phyloP scores from a whole-genome alignment of 176 grass and related monocot genomes.

The Carex littledalei region DNA sequence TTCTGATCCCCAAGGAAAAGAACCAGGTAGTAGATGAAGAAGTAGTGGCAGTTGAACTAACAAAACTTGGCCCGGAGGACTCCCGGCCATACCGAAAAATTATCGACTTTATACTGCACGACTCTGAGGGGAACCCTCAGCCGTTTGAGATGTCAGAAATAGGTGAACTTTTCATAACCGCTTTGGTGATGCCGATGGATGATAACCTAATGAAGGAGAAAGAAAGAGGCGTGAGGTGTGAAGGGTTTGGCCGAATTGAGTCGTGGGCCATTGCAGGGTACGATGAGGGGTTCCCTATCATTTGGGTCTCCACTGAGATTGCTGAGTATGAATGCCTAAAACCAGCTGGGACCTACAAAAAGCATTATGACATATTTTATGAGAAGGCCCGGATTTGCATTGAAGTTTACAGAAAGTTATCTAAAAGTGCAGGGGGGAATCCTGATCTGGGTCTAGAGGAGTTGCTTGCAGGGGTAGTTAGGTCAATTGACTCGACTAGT shows the following conservation, averaged over 20 bases:
- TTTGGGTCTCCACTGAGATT: slow-evolving; percentile 93
- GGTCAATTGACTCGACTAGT: slow-evolving; percentile 64
- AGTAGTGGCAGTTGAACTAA: slow-evolving; percentile 71
- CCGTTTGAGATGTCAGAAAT: slow-evolving; percentile 99
- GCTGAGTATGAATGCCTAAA: slow-evolving; percentile 98
- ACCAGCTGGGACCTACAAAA: slow-evolving; percentile 76
- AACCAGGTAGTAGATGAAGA: slow-evolving; percentile 68
- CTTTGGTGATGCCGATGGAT: slow-evolving; percentile 85
- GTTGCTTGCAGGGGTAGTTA: slow-evolving; percentile 87
- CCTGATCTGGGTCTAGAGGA: slow-evolving; percentile 70
- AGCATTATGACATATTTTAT: slow-evolving; percentile 77
- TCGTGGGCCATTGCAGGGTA: slow-evolving; percentile 94
- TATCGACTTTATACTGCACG: slow-evolving; percentile 84
- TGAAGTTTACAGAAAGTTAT: slow-evolving; percentile 83
- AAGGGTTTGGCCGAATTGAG: slow-evolving; percentile 97
- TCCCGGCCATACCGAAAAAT: slow-evolving; percentile 68
- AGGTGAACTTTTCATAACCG: slow-evolving; percentile 84
- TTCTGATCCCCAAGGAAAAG: slow-evolving; percentile 54
- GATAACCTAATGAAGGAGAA: slow-evolving; percentile 79
- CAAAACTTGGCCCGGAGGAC: slow-evolving; percentile 68
- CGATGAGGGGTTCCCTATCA: slow-evolving; percentile 81
- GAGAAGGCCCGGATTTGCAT: slow-evolving; percentile 92
- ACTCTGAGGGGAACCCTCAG: slow-evolving; percentile 75
- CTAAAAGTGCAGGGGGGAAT: slow-evolving; percentile 72
- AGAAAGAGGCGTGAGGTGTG: slow-evolving; percentile 84